Evolutionary conservation across 1,284 basidiomycete species (phyloP).

Genomic region (Ganoderma meredithae): DNA sequence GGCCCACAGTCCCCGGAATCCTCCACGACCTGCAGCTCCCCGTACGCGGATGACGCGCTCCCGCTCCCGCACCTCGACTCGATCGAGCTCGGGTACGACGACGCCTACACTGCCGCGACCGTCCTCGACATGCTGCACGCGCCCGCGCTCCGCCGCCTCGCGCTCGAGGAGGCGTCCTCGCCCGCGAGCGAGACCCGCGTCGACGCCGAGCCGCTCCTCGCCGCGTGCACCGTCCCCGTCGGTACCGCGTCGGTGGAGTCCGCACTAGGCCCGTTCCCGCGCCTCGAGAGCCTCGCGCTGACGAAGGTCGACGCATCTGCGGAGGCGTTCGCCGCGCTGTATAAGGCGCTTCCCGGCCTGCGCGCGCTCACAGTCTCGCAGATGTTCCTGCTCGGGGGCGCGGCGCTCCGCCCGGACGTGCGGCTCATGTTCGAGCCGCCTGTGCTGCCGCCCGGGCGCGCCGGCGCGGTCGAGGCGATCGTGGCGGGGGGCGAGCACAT

Average conservation of each 20-base stretch:
- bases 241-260: neutral
- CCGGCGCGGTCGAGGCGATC: neutral
- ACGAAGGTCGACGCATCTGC: slow-evolving; percentile 25
- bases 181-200: slow-evolving; percentile 23
- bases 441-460: neutral
- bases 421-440: slow-evolving; percentile 20
- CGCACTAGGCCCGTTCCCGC: slow-evolving; percentile 27
- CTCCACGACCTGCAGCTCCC: neutral
- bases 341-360: slow-evolving; percentile 22
- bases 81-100: slow-evolving; percentile 33
- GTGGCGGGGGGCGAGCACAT: slow-evolving; percentile 12
- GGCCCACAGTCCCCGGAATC: slow-evolving; percentile 18
- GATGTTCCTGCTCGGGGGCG: slow-evolving; percentile 29
- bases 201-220: slow-evolving; percentile 30
- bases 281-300: slow-evolving; percentile 20
- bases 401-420: slow-evolving; percentile 22
- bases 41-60: slow-evolving; percentile 14
- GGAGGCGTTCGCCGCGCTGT: slow-evolving; percentile 31
- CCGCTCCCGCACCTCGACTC: slow-evolving; percentile 26
- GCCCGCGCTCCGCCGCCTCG: slow-evolving; percentile 22
- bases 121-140: slow-evolving; percentile 27
- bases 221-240: slow-evolving; percentile 18
- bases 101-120: slow-evolving; percentile 19
- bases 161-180: slow-evolving; percentile 28
- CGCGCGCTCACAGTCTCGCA: slow-evolving; percentile 25